A percentile compares a stretch with the other conserved stretches of the same genome.
These are phyloP conservation scores for Boechera divaricarpa DNA, from an alignment of 345 rosid species.

Conservation along the genomic window DNA sequence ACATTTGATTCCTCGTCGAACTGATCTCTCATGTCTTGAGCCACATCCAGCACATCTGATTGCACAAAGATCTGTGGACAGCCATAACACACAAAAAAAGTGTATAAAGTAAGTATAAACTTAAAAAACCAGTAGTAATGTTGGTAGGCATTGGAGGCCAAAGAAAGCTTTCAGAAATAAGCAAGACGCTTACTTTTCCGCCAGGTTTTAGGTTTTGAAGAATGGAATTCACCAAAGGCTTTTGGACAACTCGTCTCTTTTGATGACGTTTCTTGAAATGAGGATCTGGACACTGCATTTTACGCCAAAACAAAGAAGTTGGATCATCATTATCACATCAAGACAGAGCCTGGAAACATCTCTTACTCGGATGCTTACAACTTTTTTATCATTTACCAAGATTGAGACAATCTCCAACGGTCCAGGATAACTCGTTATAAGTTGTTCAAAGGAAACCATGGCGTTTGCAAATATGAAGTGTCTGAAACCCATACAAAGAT, in stretches of 20 bases:
- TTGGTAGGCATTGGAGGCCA: not conserved
- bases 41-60: constrained; percentile 90
- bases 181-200: constrained; percentile 64
- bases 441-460: constrained; percentile 64
- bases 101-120: no score
- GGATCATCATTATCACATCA: constrained; percentile 1
- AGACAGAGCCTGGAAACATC: not conserved
- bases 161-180: not conserved
- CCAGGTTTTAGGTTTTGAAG: constrained; percentile 61
- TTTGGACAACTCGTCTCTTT: constrained; percentile 89
- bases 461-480: constrained; percentile 90
- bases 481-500: constrained; percentile 53
- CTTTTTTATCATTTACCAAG: constrained; percentile 58
- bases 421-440: constrained; percentile 76
- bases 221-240: constrained; percentile 72
- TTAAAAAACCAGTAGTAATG: not conserved
- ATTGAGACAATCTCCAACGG: constrained; percentile 81
- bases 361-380: not conserved
- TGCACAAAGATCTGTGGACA: constrained; percentile 75
- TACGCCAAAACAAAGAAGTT: constrained; percentile 4
- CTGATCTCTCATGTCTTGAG: constrained; percentile 79
- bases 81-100: not conserved
- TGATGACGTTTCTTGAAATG: constrained; percentile 95
- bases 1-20: constrained; percentile 57
- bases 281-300: constrained; percentile 91